Percentiles rank a stretch among this genome's conserved stretches.
Conservation (phyloP, 257 asterid species). For the Linderniella brevidens region DNA sequence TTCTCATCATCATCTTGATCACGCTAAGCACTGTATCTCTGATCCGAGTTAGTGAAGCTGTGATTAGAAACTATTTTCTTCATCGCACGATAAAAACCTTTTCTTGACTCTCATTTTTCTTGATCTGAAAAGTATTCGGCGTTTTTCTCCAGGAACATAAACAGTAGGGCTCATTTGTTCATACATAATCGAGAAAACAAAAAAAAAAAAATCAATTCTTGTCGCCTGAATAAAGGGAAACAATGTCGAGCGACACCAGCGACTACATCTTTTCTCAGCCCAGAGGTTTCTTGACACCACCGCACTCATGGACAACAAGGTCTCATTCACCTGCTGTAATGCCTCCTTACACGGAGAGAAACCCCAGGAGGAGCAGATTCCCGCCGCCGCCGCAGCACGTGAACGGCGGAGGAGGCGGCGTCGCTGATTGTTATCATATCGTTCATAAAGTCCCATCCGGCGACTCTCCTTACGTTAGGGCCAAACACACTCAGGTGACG, state of each 20-base stretch:
- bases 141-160: too few species aligned
- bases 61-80: not conserved
- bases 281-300: constrained; percentile 72
- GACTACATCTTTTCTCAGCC: constrained; percentile 13
- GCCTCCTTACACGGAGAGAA: constrained; percentile 13
- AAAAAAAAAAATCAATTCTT: constrained; percentile 7
- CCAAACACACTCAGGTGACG: constrained; percentile 76
- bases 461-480: constrained; percentile 77
- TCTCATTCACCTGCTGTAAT: constrained; percentile 21
- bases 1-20: too few species aligned
- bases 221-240: constrained; percentile 7
- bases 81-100: not conserved
- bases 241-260: constrained; percentile 13
- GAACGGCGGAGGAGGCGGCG: too few species aligned
- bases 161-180: not conserved
- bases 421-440: constrained; percentile 33
- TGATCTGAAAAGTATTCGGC: constrained; percentile 1
- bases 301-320: constrained; percentile 28
- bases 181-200: constrained; percentile 2
- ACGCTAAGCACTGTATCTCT: too few species aligned
- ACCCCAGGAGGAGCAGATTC: too few species aligned
- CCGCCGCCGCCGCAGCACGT: too few species aligned
- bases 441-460: constrained; percentile 76
- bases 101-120: too few species aligned
- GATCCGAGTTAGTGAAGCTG: too few species aligned